phyloP scores from a whole-genome alignment of 2,329 filamentous ascomycete genomes.

The Diaporthe citrichinensis region DNA sequence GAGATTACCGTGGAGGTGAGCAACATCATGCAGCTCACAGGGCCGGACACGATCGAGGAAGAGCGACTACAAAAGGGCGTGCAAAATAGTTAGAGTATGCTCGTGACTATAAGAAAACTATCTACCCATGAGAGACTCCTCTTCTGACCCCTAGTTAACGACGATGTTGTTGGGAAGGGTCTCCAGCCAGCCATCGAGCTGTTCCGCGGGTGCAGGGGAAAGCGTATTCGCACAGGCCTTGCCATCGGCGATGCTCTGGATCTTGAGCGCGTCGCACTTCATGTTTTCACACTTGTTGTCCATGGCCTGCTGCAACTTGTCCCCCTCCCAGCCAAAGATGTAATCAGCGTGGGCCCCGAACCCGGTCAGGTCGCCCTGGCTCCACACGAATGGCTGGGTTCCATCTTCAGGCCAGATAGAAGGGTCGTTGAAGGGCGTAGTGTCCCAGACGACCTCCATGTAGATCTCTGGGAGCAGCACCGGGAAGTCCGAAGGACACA shows the following conservation, averaged over 20 bases:
- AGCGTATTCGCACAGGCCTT: conserved; percentile 41
- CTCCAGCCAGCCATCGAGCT: conserved; percentile 20
- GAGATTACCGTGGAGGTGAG: no score
- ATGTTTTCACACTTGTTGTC: conserved; percentile 41
- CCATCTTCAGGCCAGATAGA: conserved; percentile 51
- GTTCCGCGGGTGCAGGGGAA: conserved; percentile 3
- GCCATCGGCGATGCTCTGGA: conserved; percentile 41
- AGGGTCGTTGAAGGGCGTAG: conserved; percentile 49
- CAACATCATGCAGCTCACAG: no score
- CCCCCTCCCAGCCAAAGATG: conserved; percentile 55
- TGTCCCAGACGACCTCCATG: conserved; percentile 54
- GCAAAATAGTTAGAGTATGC: neutral
- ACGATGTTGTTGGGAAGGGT: conserved; percentile 19
- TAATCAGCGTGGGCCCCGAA: conserved; percentile 57
- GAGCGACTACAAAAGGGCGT: no score
- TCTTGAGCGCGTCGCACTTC: conserved; percentile 43
- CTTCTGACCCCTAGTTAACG: neutral
- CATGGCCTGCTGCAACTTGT: conserved; percentile 51
- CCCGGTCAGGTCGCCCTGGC: conserved; percentile 49
- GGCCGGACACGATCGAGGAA: no score
- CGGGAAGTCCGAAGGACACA: conserved; percentile 46
- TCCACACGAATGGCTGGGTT: conserved; percentile 49
- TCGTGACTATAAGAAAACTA: neutral
- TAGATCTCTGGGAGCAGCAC: conserved; percentile 53
- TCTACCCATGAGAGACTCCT: neutral